These are phyloP conservation scores for Eustoma russellianum DNA, from an alignment of 257 asterid species.

Conservation along the genomic window DNA sequence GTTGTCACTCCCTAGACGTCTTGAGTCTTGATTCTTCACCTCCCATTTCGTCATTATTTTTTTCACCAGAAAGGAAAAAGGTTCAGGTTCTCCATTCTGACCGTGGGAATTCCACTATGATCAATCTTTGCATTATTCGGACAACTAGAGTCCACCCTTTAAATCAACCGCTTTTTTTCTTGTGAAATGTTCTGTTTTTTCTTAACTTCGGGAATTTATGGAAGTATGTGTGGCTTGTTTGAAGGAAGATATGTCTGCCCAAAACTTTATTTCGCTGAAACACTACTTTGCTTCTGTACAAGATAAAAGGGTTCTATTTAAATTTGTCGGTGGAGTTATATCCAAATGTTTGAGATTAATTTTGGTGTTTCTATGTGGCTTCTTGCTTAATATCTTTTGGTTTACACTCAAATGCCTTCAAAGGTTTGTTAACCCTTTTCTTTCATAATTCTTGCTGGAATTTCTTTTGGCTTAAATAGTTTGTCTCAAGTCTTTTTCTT, in stretches of 20 bases:
- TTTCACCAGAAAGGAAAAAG: too few relatives aligned
- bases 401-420: conserved; percentile 17
- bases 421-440: conserved; percentile 30
- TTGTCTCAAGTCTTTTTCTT: too few relatives aligned
- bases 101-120: too few relatives aligned
- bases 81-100: too few relatives aligned
- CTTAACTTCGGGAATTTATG: conserved; percentile 15
- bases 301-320: conserved; percentile 17
- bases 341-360: conserved; percentile 17
- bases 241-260: conserved; percentile 17
- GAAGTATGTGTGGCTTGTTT: conserved; percentile 21
- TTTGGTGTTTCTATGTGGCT: conserved; percentile 24
- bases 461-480: background rate
- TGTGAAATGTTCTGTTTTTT: conserved; percentile 1
- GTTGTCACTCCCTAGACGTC: too few relatives aligned
- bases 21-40: too few relatives aligned
- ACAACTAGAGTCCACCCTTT: background rate
- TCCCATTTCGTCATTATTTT: too few relatives aligned
- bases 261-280: conserved; percentile 15
- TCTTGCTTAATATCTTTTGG: conserved; percentile 29
- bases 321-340: conserved; percentile 20
- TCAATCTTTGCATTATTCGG: too few relatives aligned
- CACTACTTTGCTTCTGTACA: conserved; percentile 18
- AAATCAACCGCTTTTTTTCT: background rate
- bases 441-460: background rate